These are phyloP conservation scores for Xylaria digitata DNA, from an alignment of 2,329 filamentous ascomycete species.

Conservation along the genomic window DNA sequence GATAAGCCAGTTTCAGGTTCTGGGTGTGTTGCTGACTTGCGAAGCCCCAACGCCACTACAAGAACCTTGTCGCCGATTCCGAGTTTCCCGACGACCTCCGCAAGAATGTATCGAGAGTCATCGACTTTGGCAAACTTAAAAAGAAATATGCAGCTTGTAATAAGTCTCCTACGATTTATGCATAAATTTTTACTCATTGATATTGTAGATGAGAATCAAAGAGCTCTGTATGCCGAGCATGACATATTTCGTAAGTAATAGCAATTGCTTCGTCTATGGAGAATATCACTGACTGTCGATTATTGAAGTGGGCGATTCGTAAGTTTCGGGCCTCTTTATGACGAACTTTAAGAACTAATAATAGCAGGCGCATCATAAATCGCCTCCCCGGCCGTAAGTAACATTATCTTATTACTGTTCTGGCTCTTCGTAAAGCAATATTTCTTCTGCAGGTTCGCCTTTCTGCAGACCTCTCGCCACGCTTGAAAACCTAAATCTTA, in stretches of 20 bases:
- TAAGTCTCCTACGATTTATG: not conserved
- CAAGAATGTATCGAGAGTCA: slow-evolving; percentile 77
- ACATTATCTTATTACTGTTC: not conserved
- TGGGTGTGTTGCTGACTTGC: slow-evolving; percentile 18
- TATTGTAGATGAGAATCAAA: slow-evolving; percentile 73
- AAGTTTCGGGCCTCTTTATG: slow-evolving; percentile 6
- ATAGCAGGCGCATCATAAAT: slow-evolving; percentile 71
- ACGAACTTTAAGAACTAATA: not conserved
- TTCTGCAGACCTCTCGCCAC: not conserved
- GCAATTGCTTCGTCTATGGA: not conserved
- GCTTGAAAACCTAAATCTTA: not conserved
- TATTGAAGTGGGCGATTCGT: slow-evolving; percentile 76
- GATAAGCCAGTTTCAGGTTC: not conserved
- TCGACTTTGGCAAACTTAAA: slow-evolving; percentile 82
- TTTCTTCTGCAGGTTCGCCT: not conserved
- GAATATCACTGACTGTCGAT: slow-evolving; percentile 7
- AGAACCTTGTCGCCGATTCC: slow-evolving; percentile 82
- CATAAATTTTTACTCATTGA: slow-evolving; percentile 14
- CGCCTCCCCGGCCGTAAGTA: slow-evolving; percentile 69
- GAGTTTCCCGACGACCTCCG: slow-evolving; percentile 75
- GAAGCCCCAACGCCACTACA: slow-evolving; percentile 69
- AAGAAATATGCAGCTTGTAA: slow-evolving; percentile 82
- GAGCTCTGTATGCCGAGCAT: slow-evolving; percentile 86
- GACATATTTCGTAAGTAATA: slow-evolving; percentile 75
- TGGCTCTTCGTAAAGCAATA: not conserved